These are phyloP conservation scores for Colletotrichum somersetense DNA, from an alignment of 2,329 filamentous ascomycete genomes.

Conservation along the genomic window DNA sequence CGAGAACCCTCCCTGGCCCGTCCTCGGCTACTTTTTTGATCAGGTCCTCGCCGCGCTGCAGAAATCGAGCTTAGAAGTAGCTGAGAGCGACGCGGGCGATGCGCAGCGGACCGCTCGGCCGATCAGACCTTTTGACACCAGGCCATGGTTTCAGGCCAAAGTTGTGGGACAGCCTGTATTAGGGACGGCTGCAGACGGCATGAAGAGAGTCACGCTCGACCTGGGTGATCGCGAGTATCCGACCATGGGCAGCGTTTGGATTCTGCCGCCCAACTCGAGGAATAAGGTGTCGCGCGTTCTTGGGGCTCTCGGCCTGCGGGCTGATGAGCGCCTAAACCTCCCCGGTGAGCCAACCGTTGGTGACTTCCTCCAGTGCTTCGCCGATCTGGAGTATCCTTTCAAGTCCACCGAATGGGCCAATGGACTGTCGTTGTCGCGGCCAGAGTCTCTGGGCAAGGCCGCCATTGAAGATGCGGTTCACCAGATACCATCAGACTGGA, in stretches of 20 bases:
- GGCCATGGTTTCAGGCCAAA: constrained; percentile 36
- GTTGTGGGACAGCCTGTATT: constrained; percentile 22
- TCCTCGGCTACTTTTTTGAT: constrained; percentile 33
- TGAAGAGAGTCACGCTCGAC: constrained; percentile 37
- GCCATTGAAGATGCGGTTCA: constrained; percentile 33
- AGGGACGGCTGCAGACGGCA: constrained; percentile 18
- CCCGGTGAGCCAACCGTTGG: constrained; percentile 26
- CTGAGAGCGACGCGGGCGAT: not conserved
- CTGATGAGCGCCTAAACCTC: constrained; percentile 16
- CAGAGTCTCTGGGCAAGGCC: constrained; percentile 21
- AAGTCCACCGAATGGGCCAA: constrained; percentile 23
- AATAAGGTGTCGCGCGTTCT: constrained; percentile 37
- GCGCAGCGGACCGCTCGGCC: constrained; percentile 15
- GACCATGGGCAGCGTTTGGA: constrained; percentile 38
- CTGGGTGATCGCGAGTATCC: constrained; percentile 35
- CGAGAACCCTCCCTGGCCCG: constrained; percentile 38
- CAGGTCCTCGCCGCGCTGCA: constrained; percentile 35
- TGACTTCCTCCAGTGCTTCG: constrained; percentile 26
- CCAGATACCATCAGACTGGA: constrained; percentile 29
- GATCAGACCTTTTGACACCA: constrained; percentile 33
- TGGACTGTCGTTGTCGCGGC: constrained; percentile 6
- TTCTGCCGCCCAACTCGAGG: constrained; percentile 35
- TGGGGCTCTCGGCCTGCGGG: constrained; percentile 10
- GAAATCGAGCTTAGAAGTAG: constrained; percentile 13
- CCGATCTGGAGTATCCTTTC: constrained; percentile 32